Evolutionary conservation across 176 grass and related monocot genomes (phyloP).

Genomic region (Puccinellia tenuiflora): DNA sequence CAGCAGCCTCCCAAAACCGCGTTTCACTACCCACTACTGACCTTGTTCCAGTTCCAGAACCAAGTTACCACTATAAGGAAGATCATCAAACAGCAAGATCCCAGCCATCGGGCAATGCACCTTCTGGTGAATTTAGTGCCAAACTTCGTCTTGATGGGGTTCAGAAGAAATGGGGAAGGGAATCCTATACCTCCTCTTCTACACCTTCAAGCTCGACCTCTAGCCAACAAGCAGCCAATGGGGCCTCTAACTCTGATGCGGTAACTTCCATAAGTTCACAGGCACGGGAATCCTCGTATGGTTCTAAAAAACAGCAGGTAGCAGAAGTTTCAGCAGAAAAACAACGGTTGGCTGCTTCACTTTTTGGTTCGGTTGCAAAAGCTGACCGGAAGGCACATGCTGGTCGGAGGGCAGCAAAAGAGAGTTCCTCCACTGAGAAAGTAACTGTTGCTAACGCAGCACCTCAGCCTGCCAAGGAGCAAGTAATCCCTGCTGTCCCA

Average conservation of each 20-base stretch:
- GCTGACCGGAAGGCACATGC: conserved; percentile 47
- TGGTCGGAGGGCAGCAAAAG: conserved; percentile 50
- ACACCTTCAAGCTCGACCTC: conserved; percentile 60
- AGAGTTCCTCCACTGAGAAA: conserved; percentile 41
- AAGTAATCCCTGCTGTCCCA: conserved; percentile 46
- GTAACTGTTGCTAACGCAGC: conserved; percentile 15
- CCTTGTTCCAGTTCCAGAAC: conserved; percentile 70
- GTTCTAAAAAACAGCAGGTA: conserved; percentile 58
- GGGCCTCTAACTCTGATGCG: conserved; percentile 43
- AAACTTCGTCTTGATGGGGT: conserved; percentile 91
- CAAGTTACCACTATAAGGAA: conserved; percentile 56
- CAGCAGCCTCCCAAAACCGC: conserved; percentile 35
- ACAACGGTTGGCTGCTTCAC: conserved; percentile 80
- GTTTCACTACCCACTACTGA: conserved; percentile 43
- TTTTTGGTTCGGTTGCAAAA: conserved; percentile 78
- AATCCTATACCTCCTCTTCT: conserved; percentile 74
- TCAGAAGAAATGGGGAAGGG: conserved; percentile 94
- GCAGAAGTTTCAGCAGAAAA: conserved; percentile 90
- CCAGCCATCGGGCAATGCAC: conserved; percentile 33
- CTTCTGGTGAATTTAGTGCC: conserved; percentile 60
- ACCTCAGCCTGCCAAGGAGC: conserved; percentile 52
- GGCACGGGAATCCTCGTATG: conserved; percentile 35
- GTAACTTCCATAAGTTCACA: conserved; percentile 43
- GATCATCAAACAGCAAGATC: conserved; percentile 49
- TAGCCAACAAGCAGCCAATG: conserved; percentile 62